Evolutionary conservation across 2,329 filamentous ascomycete species (phyloP), one percentile per base, ranked within the genome.

Genomic region (Dothistroma pini): DNA sequence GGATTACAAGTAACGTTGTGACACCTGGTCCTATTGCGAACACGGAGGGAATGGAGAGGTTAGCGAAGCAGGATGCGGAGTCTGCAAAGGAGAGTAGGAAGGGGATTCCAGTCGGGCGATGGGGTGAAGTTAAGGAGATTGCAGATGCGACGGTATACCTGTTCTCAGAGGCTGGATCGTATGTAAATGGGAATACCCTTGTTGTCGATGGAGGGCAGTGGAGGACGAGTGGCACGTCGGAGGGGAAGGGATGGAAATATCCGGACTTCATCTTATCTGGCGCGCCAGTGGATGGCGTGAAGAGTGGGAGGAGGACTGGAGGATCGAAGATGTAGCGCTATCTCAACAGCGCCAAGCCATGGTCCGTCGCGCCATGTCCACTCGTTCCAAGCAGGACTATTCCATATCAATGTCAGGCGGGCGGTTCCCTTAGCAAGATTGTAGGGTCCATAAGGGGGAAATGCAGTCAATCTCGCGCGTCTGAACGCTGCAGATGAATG

Each of bases 71-170:
- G 2, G 70, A 70, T 8, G 66, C 67, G 31, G 71, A 72, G 22
- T 71, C 69, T 6, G 69, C 67, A 34, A 69, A 68, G 22, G 66
- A 63, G 38, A 75, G 71, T 58, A 67, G 66, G 29, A 74, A 66
- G 56, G 64, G 68, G 1, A 83, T 96, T 41, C 95, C 95, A 0
- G 77, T 87, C 1, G 91, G 91, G 1, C 83, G 93, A 59, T 86
- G 86, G 75, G 95, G 93, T 7, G 84, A 84, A 0, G 86, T 96
- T 29, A 89, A 89, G 66, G 93, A 99, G 72, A 92, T 99, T 70
- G 89, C 92, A 0, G 93, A 99, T 75, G 90, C 93, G 0, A 97
- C 93, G 0, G 85, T 97, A 0, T 99, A 87, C 70, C 75, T 97
- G 58, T 95, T 97, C 72, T 90, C 89, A 51, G 90, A 96, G 51